Percentiles rank a stretch among this genome's conserved stretches.
phyloP scores from a whole-genome alignment of 345 rosid species.

The Salix koriyanagi region DNA sequence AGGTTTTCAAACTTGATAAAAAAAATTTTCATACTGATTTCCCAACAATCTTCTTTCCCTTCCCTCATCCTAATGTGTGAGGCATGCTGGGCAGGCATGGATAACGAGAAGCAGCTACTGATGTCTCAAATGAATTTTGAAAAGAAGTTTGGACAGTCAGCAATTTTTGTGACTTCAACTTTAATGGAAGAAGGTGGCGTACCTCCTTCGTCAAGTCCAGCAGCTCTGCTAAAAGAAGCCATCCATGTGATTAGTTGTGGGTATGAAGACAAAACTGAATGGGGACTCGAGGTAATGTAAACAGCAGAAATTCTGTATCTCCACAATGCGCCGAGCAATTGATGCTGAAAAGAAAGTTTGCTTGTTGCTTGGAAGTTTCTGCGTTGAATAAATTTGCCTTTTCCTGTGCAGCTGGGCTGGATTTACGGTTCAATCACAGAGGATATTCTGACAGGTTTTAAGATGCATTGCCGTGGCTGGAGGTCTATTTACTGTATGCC shows the following conservation, averaged over 20 bases:
- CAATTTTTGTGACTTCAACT: slow-evolving; percentile 86
- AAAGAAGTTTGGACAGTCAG: slow-evolving; percentile 85
- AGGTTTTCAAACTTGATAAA: slow-evolving; percentile 34
- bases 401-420: slow-evolving; percentile 76
- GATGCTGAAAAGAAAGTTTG: background rate
- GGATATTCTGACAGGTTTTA: slow-evolving; percentile 94
- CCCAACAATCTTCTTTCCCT: background rate
- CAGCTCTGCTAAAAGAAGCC: slow-evolving; percentile 92
- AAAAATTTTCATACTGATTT: slow-evolving; percentile 4
- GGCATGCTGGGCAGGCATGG: slow-evolving; percentile 32
- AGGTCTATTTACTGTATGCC: slow-evolving; percentile 99
- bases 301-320: background rate
- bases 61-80: background rate
- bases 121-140: slow-evolving; percentile 96
- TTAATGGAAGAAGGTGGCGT: slow-evolving; percentile 94
- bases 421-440: slow-evolving; percentile 97
- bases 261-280: slow-evolving; percentile 96
- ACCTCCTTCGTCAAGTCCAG: slow-evolving; percentile 97
- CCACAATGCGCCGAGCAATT: background rate
- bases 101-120: slow-evolving; percentile 70
- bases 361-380: background rate
- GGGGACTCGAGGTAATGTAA: slow-evolving; percentile 84
- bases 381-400: slow-evolving; percentile 16
- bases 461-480: slow-evolving; percentile 99
- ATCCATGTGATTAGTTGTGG: slow-evolving; percentile 97